Evolutionary conservation across 2,329 filamentous ascomycete genomes (phyloP).

Genomic region (Botrytis elliptica): DNA sequence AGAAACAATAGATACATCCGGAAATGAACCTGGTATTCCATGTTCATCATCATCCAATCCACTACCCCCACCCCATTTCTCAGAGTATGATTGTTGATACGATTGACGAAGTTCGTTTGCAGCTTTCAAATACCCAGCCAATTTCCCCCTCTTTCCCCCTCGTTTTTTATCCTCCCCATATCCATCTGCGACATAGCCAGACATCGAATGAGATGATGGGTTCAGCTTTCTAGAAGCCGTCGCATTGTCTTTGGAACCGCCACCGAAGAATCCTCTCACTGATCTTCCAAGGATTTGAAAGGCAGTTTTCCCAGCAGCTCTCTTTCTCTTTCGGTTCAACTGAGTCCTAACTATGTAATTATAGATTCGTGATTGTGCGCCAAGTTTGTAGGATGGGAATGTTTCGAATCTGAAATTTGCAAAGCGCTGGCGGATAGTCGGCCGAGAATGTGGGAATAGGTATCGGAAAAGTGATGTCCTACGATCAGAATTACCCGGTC

Average conservation of each 20-base stretch:
- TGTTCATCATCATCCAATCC: slow-evolving; percentile 44
- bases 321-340: slow-evolving; percentile 50
- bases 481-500: slow-evolving; percentile 26
- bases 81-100: slow-evolving; percentile 55
- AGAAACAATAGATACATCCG: slow-evolving; percentile 76
- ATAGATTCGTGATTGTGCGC: slow-evolving; percentile 75
- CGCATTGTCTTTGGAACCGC: slow-evolving; percentile 41
- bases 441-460: slow-evolving; percentile 25
- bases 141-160: slow-evolving; percentile 73
- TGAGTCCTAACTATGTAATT: slow-evolving; percentile 67
- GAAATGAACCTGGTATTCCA: slow-evolving; percentile 73
- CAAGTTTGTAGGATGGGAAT: slow-evolving; percentile 67
- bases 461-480: slow-evolving; percentile 24
- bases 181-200: slow-evolving; percentile 35
- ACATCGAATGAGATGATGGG: slow-evolving; percentile 39
- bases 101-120: slow-evolving; percentile 70
- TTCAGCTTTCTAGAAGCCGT: slow-evolving; percentile 31
- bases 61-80: slow-evolving; percentile 48
- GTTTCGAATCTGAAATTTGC: slow-evolving; percentile 69
- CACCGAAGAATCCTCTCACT: slow-evolving; percentile 39
- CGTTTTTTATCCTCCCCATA: slow-evolving; percentile 49
- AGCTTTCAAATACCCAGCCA: slow-evolving; percentile 70
- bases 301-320: slow-evolving; percentile 38
- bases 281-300: slow-evolving; percentile 34
- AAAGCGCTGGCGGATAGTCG: slow-evolving; percentile 20